phyloP scores from a whole-genome alignment of 108 stramenopile genomes.

The Skeletonema tropicum region DNA sequence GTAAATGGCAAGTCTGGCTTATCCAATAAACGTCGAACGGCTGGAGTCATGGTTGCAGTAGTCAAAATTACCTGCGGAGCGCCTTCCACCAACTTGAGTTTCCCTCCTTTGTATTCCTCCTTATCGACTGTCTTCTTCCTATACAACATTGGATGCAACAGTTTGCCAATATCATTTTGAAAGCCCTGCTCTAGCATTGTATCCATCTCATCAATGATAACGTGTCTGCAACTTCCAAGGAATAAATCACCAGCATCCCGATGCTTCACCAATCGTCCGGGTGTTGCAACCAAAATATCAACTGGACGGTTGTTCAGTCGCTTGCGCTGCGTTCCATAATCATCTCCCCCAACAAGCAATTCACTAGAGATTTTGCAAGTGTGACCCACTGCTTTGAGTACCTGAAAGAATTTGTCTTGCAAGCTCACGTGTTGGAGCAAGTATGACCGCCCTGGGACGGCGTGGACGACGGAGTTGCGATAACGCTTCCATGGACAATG shows the following conservation, averaged over 20 bases:
- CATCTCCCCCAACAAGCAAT: constrained; percentile 89
- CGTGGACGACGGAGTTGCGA: constrained; percentile 61
- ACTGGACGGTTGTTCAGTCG: constrained; percentile 66
- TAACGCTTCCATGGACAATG: constrained; percentile 18
- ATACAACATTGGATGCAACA: constrained; percentile 85
- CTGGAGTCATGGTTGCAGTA: constrained; percentile 96
- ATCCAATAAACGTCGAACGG: constrained; percentile 72
- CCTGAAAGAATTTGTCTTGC: constrained; percentile 90
- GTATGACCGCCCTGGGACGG: constrained; percentile 87
- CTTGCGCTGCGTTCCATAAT: constrained; percentile 82
- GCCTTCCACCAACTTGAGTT: constrained; percentile 48
- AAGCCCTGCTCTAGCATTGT: constrained; percentile 98
- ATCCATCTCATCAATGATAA: constrained; percentile 98
- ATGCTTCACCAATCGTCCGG: constrained; percentile 93
- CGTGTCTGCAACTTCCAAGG: constrained; percentile 59
- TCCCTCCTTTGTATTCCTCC: constrained; percentile 43
- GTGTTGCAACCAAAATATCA: constrained; percentile 93
- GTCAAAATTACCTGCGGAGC: constrained; percentile 90
- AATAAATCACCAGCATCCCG: constrained; percentile 86
- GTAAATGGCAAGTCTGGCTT: constrained; percentile 55
- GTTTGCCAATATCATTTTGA: constrained; percentile 82
- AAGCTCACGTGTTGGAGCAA: constrained; percentile 95
- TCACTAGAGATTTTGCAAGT: constrained; percentile 81
- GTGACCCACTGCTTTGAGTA: constrained; percentile 87
- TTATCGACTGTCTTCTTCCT: constrained; percentile 44